These are phyloP conservation scores for Powellomyces hirtus DNA, from an alignment of 192 early-diverging fungal genomes.

Conservation along the genomic window DNA sequence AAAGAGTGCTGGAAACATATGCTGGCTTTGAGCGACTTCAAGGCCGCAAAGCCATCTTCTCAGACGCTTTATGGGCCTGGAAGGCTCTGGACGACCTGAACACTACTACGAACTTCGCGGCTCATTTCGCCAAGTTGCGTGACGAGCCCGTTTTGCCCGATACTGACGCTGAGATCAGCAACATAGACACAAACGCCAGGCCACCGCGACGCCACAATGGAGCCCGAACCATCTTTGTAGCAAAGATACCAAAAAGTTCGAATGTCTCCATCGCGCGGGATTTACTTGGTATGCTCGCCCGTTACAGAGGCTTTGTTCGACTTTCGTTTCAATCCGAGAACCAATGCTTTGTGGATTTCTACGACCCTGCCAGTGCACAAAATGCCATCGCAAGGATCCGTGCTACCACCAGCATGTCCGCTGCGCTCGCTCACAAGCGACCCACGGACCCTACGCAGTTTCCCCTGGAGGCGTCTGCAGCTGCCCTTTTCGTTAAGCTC, in stretches of 20 bases:
- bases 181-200: neutral
- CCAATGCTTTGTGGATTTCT: constrained; percentile 13
- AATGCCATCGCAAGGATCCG: constrained; percentile 11
- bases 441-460: constrained; percentile 17
- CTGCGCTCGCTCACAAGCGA: constrained; percentile 3
- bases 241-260: neutral
- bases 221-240: neutral
- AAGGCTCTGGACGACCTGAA: constrained; percentile 12
- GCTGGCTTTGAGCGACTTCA: constrained; percentile 7
- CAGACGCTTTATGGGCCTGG: constrained; percentile 7
- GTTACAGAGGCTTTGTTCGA: constrained; percentile 15
- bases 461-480: neutral
- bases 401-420: constrained; percentile 3
- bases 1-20: neutral
- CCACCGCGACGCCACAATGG: neutral
- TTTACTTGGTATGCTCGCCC: constrained; percentile 4
- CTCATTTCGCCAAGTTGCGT: neutral
- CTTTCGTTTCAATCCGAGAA: constrained; percentile 10
- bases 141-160: neutral
- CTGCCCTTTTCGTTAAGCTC: constrained; percentile 24
- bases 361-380: constrained; percentile 1
- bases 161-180: neutral
- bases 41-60: constrained; percentile 16
- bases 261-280: neutral
- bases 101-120: constrained; percentile 13